phyloP scores from a whole-genome alignment of 2,329 filamentous ascomycete species.

The Penicillium sp. region DNA sequence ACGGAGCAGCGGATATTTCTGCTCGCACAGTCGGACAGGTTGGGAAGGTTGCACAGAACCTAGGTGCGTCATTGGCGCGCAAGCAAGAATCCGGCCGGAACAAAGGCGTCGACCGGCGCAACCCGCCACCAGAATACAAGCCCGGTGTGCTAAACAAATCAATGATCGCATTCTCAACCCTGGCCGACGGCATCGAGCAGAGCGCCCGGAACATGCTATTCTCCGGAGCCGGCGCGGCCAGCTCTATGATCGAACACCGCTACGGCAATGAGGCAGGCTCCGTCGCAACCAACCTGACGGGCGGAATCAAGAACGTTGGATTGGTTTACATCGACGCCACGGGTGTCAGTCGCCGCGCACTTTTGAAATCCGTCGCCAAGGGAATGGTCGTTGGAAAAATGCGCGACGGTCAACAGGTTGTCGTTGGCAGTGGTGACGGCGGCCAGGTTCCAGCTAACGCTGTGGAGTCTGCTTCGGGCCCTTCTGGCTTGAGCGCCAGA shows the following conservation, averaged over 20 bases:
- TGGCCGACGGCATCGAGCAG: slow-evolving; percentile 90
- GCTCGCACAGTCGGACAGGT: slow-evolving; percentile 85
- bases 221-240: slow-evolving; percentile 74
- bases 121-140: slow-evolving; percentile 70
- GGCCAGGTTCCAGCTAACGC: slow-evolving; percentile 34
- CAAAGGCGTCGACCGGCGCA: slow-evolving; percentile 68
- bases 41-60: slow-evolving; percentile 79
- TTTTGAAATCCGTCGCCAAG: slow-evolving; percentile 93
- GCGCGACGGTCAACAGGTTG: slow-evolving; percentile 50
- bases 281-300: slow-evolving; percentile 71
- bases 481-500: slow-evolving; percentile 15
- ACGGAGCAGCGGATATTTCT: slow-evolving; percentile 73
- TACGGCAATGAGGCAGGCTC: slow-evolving; percentile 84
- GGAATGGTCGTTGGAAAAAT: slow-evolving; percentile 69
- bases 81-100: slow-evolving; percentile 56
- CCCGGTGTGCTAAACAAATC: slow-evolving; percentile 93
- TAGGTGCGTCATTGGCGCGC: slow-evolving; percentile 74
- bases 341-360: slow-evolving; percentile 82
- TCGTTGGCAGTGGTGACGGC: slow-evolving; percentile 50
- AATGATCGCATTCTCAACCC: slow-evolving; percentile 92
- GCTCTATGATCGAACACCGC: slow-evolving; percentile 80
- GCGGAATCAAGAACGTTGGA: slow-evolving; percentile 92
- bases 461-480: slow-evolving; percentile 12
- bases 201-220: slow-evolving; percentile 75
- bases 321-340: slow-evolving; percentile 96